These are phyloP conservation scores for Macrophomina tecta DNA, from an alignment of 2,329 filamentous ascomycete genomes.

Conservation along the genomic window DNA sequence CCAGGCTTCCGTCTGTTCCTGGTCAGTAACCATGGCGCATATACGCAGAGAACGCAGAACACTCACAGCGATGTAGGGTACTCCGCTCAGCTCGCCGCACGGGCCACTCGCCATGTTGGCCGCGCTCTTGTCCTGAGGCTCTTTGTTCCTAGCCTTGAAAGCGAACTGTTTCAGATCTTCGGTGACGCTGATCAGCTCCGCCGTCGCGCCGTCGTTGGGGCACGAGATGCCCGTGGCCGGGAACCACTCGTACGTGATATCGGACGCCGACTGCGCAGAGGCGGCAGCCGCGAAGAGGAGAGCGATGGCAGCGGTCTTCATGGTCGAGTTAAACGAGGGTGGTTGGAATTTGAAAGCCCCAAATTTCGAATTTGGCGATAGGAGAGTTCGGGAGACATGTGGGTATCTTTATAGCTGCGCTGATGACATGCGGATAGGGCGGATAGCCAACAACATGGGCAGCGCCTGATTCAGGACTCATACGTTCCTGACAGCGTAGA, in stretches of 20 bases:
- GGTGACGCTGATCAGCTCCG: background rate
- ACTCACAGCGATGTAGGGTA: background rate
- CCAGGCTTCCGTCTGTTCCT: background rate
- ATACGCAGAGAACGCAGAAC: too few relatives aligned
- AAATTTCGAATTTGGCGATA: too few relatives aligned
- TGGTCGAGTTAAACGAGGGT: background rate
- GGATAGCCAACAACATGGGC: background rate
- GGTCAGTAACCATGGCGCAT: background rate
- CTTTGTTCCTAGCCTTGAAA: background rate
- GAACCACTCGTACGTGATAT: slow-evolving; percentile 5
- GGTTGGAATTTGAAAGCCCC: too few relatives aligned
- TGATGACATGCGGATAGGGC: background rate
- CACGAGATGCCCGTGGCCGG: background rate
- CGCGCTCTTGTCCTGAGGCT: background rate
- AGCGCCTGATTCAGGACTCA: background rate
- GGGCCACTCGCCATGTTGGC: background rate
- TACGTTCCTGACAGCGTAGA: background rate
- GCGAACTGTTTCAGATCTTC: background rate
- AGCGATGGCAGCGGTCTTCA: background rate
- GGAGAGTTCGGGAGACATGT: too few relatives aligned
- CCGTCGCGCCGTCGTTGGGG: slow-evolving; percentile 1
- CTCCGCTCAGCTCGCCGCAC: background rate
- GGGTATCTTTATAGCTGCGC: background rate
- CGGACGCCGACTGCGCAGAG: background rate
- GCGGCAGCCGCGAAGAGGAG: background rate